These are phyloP conservation scores for Breynia disticha DNA, from an alignment of 441 rosid species.

Conservation along the genomic window DNA sequence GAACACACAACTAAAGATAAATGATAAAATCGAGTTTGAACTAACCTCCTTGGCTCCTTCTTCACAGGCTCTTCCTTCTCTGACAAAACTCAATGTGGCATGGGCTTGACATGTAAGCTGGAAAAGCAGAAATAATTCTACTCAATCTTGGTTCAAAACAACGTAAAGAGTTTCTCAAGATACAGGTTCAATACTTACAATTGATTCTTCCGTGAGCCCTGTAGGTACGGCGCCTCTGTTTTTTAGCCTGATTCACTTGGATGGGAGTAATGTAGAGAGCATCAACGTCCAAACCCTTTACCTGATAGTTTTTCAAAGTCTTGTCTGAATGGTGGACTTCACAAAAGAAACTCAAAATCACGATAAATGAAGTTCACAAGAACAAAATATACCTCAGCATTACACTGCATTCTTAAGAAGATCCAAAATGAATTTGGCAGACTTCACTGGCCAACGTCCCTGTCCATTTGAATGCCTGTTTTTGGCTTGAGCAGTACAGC, in stretches of 20 bases:
- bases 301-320: slow-evolving; percentile 29
- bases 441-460: slow-evolving; percentile 57
- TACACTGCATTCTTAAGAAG: too few species aligned
- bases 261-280: slow-evolving; percentile 73
- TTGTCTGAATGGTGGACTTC: not conserved
- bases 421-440: slow-evolving; percentile 27
- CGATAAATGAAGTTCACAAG: not conserved
- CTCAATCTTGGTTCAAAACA: too few species aligned
- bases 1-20: too few species aligned
- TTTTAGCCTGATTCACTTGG: slow-evolving; percentile 63
- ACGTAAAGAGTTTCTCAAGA: too few species aligned
- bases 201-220: slow-evolving; percentile 81
- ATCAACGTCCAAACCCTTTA: slow-evolving; percentile 93
- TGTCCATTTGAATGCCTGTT: too few species aligned
- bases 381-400: too few species aligned
- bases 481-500: slow-evolving; percentile 86
- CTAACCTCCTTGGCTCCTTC: slow-evolving; percentile 95
- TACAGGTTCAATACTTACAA: slow-evolving; percentile 35
- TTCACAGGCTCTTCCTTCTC: slow-evolving; percentile 91
- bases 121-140: not conserved
- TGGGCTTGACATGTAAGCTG: slow-evolving; percentile 97
- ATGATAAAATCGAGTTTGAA: too few species aligned
- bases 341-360: not conserved
- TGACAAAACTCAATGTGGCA: slow-evolving; percentile 91
- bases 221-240: too few species aligned